Evolutionary conservation across 176 grass and related monocot species (phyloP).

Genomic region (Oryza punctata): DNA sequence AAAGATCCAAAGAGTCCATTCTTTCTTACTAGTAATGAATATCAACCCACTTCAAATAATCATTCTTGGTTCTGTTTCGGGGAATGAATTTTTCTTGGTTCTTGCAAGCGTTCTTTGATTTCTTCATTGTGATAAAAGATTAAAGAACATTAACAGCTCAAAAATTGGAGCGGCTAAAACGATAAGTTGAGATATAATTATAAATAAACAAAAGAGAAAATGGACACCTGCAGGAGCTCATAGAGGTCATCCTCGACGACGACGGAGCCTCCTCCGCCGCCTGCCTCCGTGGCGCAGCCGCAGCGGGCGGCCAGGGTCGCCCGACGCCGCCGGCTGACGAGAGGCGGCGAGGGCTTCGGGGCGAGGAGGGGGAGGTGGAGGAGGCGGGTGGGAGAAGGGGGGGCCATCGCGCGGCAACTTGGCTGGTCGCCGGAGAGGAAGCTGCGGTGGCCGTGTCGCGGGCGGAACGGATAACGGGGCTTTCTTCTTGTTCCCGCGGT

Average conservation of each 20-base stretch:
- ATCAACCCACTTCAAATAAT: neutral
- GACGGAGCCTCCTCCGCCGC: conserved; percentile 31
- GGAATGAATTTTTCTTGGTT: neutral
- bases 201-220: neutral
- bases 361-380: conserved; percentile 14
- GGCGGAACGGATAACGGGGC: conserved; percentile 27
- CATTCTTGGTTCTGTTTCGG: neutral
- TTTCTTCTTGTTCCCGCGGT: conserved; percentile 26
- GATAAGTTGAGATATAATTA: neutral
- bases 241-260: conserved; percentile 81
- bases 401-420: conserved; percentile 23
- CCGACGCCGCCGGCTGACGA: neutral
- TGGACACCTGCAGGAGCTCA: conserved; percentile 67
- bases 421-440: neutral
- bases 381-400: conserved; percentile 28
- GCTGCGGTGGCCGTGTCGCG: neutral
- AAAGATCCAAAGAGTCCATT: neutral
- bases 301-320: neutral
- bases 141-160: neutral
- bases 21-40: neutral
- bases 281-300: conserved; percentile 32
- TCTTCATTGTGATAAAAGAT: neutral
- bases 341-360: conserved; percentile 13
- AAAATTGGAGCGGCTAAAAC: neutral
- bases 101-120: neutral